A percentile compares a stretch with the other conserved stretches of the same genome.
phyloP scores from a whole-genome alignment of 2,329 filamentous ascomycete genomes.

The Elsinoe perseae region DNA sequence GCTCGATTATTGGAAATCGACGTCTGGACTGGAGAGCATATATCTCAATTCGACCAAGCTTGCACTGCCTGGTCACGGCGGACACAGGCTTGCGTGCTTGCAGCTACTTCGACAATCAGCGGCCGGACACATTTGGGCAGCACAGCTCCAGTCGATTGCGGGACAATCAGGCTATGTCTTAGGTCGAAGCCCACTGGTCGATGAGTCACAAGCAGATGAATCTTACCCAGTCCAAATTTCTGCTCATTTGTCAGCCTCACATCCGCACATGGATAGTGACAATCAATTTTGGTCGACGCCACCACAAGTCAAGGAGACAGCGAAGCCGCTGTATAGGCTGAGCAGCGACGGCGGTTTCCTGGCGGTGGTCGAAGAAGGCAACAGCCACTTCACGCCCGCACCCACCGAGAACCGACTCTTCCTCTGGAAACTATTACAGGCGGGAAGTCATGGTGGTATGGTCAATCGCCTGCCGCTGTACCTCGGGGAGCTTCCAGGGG shows the following conservation, averaged over 20 bases:
- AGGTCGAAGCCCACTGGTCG: background rate
- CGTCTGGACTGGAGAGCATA: slow-evolving; percentile 25
- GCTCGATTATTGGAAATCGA: slow-evolving; percentile 30
- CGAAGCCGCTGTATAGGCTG: background rate
- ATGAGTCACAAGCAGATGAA: too few species aligned
- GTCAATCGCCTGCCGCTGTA: slow-evolving; percentile 1
- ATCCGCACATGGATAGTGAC: background rate
- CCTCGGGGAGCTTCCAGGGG: background rate
- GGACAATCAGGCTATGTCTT: background rate
- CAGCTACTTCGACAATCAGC: background rate
- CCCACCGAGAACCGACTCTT: background rate
- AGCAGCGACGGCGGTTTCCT: background rate
- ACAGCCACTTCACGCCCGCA: background rate
- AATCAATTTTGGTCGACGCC: background rate
- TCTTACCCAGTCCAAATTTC: background rate
- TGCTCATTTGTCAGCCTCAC: background rate
- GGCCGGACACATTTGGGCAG: background rate
- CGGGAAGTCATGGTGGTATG: background rate
- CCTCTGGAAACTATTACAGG: background rate
- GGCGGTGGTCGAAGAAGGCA: background rate
- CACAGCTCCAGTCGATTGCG: background rate
- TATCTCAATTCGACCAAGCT: slow-evolving; percentile 26
- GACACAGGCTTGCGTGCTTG: background rate
- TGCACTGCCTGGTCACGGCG: background rate
- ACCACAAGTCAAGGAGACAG: background rate